Evolutionary conservation across 1,139 yeast genomes (phyloP).

Genomic region (Sugiyamaella japonica): DNA sequence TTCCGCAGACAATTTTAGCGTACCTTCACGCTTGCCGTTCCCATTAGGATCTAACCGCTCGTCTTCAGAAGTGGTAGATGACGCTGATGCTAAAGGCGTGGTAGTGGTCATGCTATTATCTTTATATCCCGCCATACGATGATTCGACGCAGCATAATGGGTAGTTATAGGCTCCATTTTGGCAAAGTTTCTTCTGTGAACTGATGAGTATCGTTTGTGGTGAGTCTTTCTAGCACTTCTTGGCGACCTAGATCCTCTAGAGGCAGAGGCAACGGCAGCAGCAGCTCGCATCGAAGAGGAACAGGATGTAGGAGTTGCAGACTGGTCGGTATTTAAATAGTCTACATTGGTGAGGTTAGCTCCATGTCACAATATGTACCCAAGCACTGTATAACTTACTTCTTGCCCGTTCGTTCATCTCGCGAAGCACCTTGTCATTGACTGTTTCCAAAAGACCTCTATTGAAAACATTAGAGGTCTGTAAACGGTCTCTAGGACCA

Average conservation of each 20-base stretch:
- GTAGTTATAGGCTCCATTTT: constrained; percentile 35
- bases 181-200: constrained; percentile 36
- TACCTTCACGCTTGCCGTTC: constrained; percentile 13
- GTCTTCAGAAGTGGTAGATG: constrained; percentile 1
- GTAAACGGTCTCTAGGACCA: constrained; percentile 16
- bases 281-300: constrained; percentile 16
- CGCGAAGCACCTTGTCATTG: constrained; percentile 39
- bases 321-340: constrained; percentile 6
- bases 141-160: constrained; percentile 28
- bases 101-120: background rate
- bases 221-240: constrained; percentile 20
- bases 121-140: background rate
- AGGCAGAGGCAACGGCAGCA: constrained; percentile 26
- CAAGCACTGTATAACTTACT: constrained; percentile 4
- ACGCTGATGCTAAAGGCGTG: background rate
- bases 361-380: background rate
- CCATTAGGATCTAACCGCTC: constrained; percentile 5
- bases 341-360: background rate
- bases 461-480: constrained; percentile 33
- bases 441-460: constrained; percentile 38
- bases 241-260: constrained; percentile 22
- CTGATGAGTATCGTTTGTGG: constrained; percentile 33
- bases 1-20: background rate
- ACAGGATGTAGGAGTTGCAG: constrained; percentile 5
- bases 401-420: constrained; percentile 41